Evolutionary conservation across 1,284 basidiomycete species (phyloP).

Genomic region (Uromyces viciae-fabae): DNA sequence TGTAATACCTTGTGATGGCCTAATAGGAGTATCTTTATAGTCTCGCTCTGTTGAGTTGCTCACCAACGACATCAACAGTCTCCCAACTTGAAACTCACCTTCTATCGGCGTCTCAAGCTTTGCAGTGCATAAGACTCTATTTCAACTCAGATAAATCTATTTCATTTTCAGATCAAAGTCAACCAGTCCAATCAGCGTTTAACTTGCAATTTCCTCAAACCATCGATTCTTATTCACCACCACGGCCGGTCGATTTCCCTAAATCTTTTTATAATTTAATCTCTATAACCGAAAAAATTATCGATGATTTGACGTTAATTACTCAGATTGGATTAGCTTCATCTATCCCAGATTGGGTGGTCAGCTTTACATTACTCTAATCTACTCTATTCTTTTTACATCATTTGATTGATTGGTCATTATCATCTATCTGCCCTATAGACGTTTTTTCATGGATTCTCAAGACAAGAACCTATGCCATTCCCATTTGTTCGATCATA

Average conservation of each 20-base stretch:
- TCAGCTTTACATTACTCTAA: not conserved
- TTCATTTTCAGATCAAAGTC: not conserved
- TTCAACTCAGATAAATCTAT: not conserved
- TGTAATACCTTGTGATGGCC: not conserved
- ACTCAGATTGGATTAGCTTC: not conserved
- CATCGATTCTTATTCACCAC: slow-evolving; percentile 31
- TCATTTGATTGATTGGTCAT: not conserved
- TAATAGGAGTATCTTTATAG: slow-evolving; percentile 38
- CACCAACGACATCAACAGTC: not conserved
- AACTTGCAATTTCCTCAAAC: slow-evolving; percentile 12
- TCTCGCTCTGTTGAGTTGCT: slow-evolving; percentile 20
- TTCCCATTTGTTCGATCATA: slow-evolving; percentile 34
- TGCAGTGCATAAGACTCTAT: not conserved
- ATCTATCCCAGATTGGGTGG: slow-evolving; percentile 30
- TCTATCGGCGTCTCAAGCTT: not conserved
- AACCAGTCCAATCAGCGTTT: slow-evolving; percentile 12
- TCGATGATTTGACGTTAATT: slow-evolving; percentile 7
- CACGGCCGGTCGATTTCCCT: slow-evolving; percentile 33
- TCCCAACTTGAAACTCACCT: slow-evolving; percentile 13
- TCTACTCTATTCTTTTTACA: not conserved
- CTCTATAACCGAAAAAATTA: not conserved
- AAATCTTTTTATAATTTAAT: slow-evolving; percentile 8
- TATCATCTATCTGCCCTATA: not conserved
- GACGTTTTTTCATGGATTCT: slow-evolving; percentile 21
- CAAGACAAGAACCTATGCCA: slow-evolving; percentile 4